Percentiles rank a stretch among this genome's conserved stretches.
Conservation (phyloP, 768 basidiomycete species). For the Sistotremastrum niveocremeum region DNA sequence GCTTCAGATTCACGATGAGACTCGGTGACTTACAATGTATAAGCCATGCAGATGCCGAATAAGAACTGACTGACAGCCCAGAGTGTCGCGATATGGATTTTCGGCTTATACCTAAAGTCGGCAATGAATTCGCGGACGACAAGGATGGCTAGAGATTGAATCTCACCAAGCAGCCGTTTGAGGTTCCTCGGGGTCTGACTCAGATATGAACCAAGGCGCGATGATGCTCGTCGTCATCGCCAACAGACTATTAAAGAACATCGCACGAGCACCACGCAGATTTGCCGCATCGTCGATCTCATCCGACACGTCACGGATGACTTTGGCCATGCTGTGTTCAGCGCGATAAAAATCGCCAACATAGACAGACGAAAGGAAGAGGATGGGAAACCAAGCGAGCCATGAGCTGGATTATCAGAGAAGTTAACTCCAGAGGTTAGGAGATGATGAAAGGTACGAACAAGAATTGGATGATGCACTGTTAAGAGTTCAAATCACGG, state of each 20-base stretch:
- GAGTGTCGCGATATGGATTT: conserved; percentile 40
- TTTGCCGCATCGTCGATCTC: conserved; percentile 54
- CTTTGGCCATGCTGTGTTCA: too few species aligned
- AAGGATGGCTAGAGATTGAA: too few species aligned
- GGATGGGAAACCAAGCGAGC: conserved; percentile 86
- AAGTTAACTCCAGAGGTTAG: neutral
- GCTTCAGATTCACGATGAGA: too few species aligned
- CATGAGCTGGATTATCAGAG: conserved; percentile 37
- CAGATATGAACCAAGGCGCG: conserved; percentile 50
- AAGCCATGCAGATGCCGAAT: conserved; percentile 66
- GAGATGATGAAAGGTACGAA: conserved; percentile 20
- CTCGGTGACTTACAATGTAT: conserved; percentile 77
- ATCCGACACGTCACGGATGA: too few species aligned
- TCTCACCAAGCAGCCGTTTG: too few species aligned
- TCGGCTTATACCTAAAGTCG: too few species aligned
- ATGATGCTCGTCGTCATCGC: conserved; percentile 54
- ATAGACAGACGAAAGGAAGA: conserved; percentile 82
- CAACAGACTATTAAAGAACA: conserved; percentile 66
- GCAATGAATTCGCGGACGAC: too few species aligned
- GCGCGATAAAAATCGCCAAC: conserved; percentile 51
- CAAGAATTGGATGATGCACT: conserved; percentile 79
- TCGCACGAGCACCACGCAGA: conserved; percentile 69
- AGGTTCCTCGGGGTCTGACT: neutral
- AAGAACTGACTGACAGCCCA: conserved; percentile 72
- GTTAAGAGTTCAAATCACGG: neutral